Evolutionary conservation across 495 filamentous ascomycete species (phyloP), one percentile per base, ranked within the genome.

Genomic region (Aspergillus carlsbadensis): DNA sequence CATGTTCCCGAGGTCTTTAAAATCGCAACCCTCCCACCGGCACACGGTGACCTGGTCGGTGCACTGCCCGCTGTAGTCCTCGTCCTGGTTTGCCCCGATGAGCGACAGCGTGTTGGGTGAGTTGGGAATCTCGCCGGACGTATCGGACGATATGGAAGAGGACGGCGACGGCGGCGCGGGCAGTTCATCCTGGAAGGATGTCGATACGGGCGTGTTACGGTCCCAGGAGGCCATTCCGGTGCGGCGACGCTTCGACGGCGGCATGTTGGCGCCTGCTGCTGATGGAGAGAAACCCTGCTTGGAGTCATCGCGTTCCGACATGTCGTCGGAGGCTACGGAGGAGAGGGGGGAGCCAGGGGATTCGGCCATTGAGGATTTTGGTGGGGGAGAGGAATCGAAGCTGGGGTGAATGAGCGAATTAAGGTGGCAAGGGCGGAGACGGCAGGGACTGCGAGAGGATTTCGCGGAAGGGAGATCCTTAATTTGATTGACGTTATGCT

Each of bases 11-110:
- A 94, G 64, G 64, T 96, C 91, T 46, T 89, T 89, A 6, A 74
- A 86, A 26, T 77, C 76, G 70, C 94, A 98, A 49, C 88, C 90
- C 43, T 91, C 87, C 94, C 94, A 98, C 22, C 82, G 81, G 70
- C 94, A 98, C 29, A 87, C 72, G 3, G 90, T 95, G 52, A 98
- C 85, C 68, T 98, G 95, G 60, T 96, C 94, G 14, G 75, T 74
- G 36, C 71, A 76, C 61, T 88, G 83, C 54, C 86, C 87, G 57
- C 91, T 89, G 63, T 92, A 90, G 54, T 93, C 86, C 34, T 86
- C 85, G 54, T 91, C 87, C 53, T 81, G 78, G 56, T 78, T 83
- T 57, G 78, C 79, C 42, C 81, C 83, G 31, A 75, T 70, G 45
- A 80, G 66, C 29, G 77, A 74, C 7, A 71, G 51, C 14, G 69